Evolutionary conservation across 108 stramenopile species (phyloP).

Genomic region (Cyclotella choctawhatcheeana): DNA sequence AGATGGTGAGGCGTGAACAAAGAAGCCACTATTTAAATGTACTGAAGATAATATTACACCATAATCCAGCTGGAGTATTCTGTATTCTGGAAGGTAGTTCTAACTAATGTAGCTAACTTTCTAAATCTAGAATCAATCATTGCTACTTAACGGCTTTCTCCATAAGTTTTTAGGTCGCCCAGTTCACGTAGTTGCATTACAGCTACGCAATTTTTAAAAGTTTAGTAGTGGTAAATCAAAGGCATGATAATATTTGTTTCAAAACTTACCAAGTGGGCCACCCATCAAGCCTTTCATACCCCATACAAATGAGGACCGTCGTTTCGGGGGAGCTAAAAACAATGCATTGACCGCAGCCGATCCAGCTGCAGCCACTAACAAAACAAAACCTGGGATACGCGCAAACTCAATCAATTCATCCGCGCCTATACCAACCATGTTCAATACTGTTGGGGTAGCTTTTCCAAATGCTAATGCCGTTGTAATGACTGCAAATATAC

Average conservation of each 20-base stretch:
- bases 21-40: too few species aligned
- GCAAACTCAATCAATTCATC: conserved; percentile 31
- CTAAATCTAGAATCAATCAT: too few species aligned
- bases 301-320: conserved; percentile 67
- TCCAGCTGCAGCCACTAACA: conserved; percentile 63
- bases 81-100: too few species aligned
- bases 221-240: too few species aligned
- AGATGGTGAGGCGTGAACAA: too few species aligned
- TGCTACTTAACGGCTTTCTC: too few species aligned
- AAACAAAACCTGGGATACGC: conserved; percentile 54
- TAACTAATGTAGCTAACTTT: too few species aligned
- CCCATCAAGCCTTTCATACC: conserved; percentile 73
- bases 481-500: conserved; percentile 52
- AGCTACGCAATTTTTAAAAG: too few species aligned
- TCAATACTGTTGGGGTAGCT: conserved; percentile 60
- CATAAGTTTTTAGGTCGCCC: conserved; percentile 19
- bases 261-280: conserved; percentile 79
- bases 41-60: too few species aligned
- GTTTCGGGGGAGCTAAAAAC: conserved; percentile 56
- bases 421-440: conserved; percentile 28
- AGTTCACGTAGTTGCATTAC: conserved; percentile 53
- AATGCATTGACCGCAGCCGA: conserved; percentile 56
- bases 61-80: too few species aligned
- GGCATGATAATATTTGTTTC: too few species aligned
- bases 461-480: conserved; percentile 71